Evolutionary conservation across 805 yeast genomes (phyloP), one percentile per base, ranked within the genome.

Genomic region (Kodamaea kaohsiungensis): DNA sequence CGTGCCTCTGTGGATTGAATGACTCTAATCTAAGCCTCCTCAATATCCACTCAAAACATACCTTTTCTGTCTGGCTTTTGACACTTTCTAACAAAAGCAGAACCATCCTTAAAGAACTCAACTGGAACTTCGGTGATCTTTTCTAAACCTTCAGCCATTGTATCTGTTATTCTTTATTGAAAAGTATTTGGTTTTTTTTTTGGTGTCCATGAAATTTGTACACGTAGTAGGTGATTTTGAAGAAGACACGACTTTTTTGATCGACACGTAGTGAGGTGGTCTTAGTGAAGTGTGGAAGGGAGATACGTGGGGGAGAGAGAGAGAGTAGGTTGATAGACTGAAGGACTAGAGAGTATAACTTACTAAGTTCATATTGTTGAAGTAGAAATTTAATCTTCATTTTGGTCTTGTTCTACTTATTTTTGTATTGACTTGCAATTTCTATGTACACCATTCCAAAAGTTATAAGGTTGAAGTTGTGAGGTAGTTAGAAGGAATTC

Each of bases 81-180:
- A 79, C 98, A 93, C 74, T 90, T 90, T 70, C 84, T 83, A 65
- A 95, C 80, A 72, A 95, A 95, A 56, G 91, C 89, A 56, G 87
- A 75, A 59, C 98, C 97, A 66, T 95, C 98, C 75, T 85, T 89
- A 75, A 91, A 77, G 78, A 93, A 91, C 69, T 91, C 97, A 59
- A 86, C 81, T 65, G 98, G 97, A 57, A 89, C 87, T 71, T 92
- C 96, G 40, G 91, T 81, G 56, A 88, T 66, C 71, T 87, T 88
- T 71, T 88, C 96, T 66, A 85, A 78, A 63, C 86, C 86, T 68
- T 83, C 86, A 51, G 72, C 65, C 65, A 82, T 81, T 79, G 75
- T 76, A 30, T 56, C 17, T 61, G 54, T 46, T 50, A 45, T 38
- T 48, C 35, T 51, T 47, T 16, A 18, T 15, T 33, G 43, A 47